A percentile compares a stretch with the other conserved stretches of the same genome.
Evolutionary conservation across 352 stramenopile genomes (phyloP).

Genomic region (Stramenopiles sp.): DNA sequence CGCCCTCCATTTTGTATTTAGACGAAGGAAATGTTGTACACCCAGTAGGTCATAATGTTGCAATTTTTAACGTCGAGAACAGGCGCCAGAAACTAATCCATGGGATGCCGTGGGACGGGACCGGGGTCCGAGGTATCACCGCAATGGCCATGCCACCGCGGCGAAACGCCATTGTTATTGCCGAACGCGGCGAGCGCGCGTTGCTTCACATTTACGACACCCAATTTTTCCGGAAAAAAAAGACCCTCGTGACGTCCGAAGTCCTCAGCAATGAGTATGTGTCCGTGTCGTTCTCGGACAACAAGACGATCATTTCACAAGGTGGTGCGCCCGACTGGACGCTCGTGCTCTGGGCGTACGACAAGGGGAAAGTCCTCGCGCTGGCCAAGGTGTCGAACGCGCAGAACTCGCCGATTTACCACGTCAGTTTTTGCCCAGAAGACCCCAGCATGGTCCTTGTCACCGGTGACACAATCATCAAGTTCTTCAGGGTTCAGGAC

Average conservation of each 20-base stretch:
- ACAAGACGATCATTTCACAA: constrained; percentile 63
- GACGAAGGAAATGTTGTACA: constrained; percentile 62
- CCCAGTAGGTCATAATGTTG: constrained; percentile 57
- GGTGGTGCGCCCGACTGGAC: constrained; percentile 55
- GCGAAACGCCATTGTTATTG: not conserved
- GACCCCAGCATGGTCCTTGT: constrained; percentile 62
- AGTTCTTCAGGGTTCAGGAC: constrained; percentile 69
- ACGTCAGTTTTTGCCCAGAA: constrained; percentile 58
- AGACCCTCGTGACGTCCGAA: not conserved
- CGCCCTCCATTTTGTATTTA: constrained; percentile 36
- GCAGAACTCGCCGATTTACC: constrained; percentile 20
- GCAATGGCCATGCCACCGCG: not conserved
- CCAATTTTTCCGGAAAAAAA: not conserved
- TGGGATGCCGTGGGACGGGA: constrained; percentile 27
- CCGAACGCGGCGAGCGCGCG: not conserved
- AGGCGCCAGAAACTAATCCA: constrained; percentile 68
- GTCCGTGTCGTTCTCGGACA: constrained; percentile 65
- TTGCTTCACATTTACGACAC: not conserved
- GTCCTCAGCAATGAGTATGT: constrained; percentile 32
- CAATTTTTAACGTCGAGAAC: constrained; percentile 61
- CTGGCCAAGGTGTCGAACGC: constrained; percentile 42
- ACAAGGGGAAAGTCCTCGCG: constrained; percentile 59
- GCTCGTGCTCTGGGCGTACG: constrained; percentile 71
- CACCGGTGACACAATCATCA: constrained; percentile 46
- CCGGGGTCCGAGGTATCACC: not conserved